Base-by-base conservation (phyloP, 495 filamentous ascomycete genomes). In the Letharia lupina region DNA sequence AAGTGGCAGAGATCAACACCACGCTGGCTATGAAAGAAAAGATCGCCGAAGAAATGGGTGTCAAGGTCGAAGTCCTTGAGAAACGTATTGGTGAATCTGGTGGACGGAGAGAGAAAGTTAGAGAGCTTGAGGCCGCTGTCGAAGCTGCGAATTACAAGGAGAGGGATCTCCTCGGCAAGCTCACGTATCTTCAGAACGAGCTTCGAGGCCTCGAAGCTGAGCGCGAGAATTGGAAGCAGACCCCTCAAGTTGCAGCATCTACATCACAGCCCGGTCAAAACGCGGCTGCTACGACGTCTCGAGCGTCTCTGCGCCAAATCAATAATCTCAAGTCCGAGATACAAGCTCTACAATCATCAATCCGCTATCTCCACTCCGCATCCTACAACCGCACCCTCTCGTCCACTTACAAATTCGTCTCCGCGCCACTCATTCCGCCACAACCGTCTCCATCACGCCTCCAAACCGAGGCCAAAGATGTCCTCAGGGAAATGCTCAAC, bases 1-100 rank as follows among this genome's bases (percentile, higher is more conserved):
- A 93, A 64, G 87, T 79, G 23, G 10, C 73, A 85, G 89, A 85
- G 71, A 86, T 70, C 73, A 79, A 31, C 75, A 78, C 15, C 72
- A 83, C 79, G 70, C 86, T 85, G 70, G 85, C 85, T 12, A 77
- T 87, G 56, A 81, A 84, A 40, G 87, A 92, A 48, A 80, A 89
- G 65, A 79, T 79, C 35, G 77, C 91, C 28, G 87, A 89, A 69
- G 90, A 90, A 42, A 82, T 91, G 13, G 83, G 85, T 4, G 89
- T 96, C 67, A 95, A 96, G 75, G 93, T 96, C 71, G 94, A 97
- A 75, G 89, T 91, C 8, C 87, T 98, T 56, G 93, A 96, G 82
- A 85, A 89, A 50, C 92, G 96, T 69, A 84, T 90, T 16, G 84
- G 88, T 42, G 88, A 90, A 70, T 77, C 81, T 44, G 78, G 80